Evolutionary conservation across 148 eudicot species (phyloP), one percentile per base, ranked within the genome.

Genomic region (Nyssa sinensis): DNA sequence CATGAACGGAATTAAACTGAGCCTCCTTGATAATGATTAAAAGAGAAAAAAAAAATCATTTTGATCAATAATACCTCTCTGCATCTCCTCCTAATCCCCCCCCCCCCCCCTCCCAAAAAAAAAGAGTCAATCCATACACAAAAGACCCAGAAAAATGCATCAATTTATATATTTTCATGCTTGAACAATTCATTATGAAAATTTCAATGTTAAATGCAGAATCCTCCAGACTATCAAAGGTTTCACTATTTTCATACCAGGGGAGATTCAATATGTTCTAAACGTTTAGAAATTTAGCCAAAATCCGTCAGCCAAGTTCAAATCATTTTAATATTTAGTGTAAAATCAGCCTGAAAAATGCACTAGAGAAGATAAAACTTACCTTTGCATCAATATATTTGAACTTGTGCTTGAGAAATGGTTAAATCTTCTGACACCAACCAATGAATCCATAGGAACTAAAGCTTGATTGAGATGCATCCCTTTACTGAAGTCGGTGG

Each of bases 311-410:
- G 17, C 58, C 58, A 53, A 37, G 58, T 53, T 53, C 59, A 55
- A 19, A 55, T 17, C 23, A 55, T 55, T n/a, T 17, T 44, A 44
- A 19, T 55, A 21, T 17, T 7, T 49, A 21, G 5, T 55, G 7
- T 7, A 55, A 17, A 19, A 1, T 6, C 24, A 55, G 7, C 24
- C 17, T n/a, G 23, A 55, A 55, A 55, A 66, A 11, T 12, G 51
- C 51, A 55, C 6, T 33, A 69, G 25, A 47, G 70, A 28, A 27
- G 64, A 69, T 21, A 72, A 63, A 39, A 74, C 39, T 55, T 79
- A 91, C 98, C 97, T 86, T 82, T 80, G 90, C 62, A 71, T 63
- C 31, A 86, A 76, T 72, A 68, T 44, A 79, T 74, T 86, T 37
- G 73, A 62, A 70, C 39, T 75, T 57, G 79, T 53, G 76, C 75